phyloP scores from a whole-genome alignment of 1,284 basidiomycete genomes.

The Pascua sp. region DNA sequence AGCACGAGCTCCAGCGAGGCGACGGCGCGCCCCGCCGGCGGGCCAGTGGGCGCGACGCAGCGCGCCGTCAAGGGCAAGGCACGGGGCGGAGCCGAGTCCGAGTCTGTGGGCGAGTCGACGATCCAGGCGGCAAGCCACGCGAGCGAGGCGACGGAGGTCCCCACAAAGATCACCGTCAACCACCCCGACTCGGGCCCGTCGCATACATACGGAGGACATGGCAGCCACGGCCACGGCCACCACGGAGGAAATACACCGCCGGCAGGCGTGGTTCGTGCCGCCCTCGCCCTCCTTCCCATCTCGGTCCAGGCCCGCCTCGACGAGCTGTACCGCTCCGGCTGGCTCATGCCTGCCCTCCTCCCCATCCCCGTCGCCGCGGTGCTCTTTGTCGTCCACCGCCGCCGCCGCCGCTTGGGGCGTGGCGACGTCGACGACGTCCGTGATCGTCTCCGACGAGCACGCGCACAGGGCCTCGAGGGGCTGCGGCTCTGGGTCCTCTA shows the following conservation, averaged over 20 bases:
- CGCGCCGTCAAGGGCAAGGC: slow-evolving; percentile 11
- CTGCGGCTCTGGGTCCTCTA: slow-evolving; percentile 25
- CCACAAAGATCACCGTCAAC: slow-evolving; percentile 11
- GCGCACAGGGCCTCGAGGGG: slow-evolving; percentile 10
- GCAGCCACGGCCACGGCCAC: too few species aligned
- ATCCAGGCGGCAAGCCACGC: slow-evolving; percentile 2
- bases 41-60: background rate
- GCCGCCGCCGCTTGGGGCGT: slow-evolving; percentile 2
- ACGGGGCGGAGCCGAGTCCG: background rate
- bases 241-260: background rate
- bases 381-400: slow-evolving; percentile 11
- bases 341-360: slow-evolving; percentile 5
- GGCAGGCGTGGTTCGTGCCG: background rate
- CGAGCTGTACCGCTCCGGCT: slow-evolving; percentile 12
- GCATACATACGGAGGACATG: background rate
- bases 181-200: slow-evolving; percentile 1
- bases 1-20: slow-evolving; percentile 13
- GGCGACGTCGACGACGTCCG: slow-evolving; percentile 7
- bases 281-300: slow-evolving; percentile 6
- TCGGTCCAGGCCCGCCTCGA: slow-evolving; percentile 8
- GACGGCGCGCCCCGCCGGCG: slow-evolving; percentile 11
- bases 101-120: slow-evolving; percentile 10
- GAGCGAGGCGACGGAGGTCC: slow-evolving; percentile 8
- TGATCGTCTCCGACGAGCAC: slow-evolving; percentile 14
- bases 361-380: slow-evolving; percentile 12